Evolutionary conservation across 2,329 filamentous ascomycete species (phyloP).

Genomic region (Aureobasidium pullulans): DNA sequence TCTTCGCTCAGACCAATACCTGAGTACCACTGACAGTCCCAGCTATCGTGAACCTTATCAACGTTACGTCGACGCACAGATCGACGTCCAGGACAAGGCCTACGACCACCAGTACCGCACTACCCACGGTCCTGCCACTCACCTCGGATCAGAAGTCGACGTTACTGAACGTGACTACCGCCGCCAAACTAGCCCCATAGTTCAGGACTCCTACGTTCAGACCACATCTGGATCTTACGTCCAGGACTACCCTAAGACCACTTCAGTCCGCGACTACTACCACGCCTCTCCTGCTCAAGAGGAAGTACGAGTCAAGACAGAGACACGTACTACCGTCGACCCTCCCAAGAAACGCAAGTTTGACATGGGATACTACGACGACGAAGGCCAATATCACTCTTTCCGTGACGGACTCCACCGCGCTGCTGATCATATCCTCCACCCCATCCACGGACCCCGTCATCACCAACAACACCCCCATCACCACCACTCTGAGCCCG

Average conservation of each 20-base stretch:
- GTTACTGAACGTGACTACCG: constrained; percentile 42
- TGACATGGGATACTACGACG: constrained; percentile 77
- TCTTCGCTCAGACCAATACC: constrained; percentile 7
- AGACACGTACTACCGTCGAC: constrained; percentile 47
- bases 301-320: constrained; percentile 44
- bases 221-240: constrained; percentile 20
- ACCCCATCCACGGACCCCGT: constrained; percentile 51
- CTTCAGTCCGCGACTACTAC: constrained; percentile 31
- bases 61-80: constrained; percentile 56
- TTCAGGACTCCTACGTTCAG: constrained; percentile 30
- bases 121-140: constrained; percentile 42
- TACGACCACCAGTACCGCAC: constrained; percentile 41
- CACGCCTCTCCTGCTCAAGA: constrained; percentile 30
- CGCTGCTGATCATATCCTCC: constrained; percentile 57
- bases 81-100: constrained; percentile 54
- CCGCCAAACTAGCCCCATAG: constrained; percentile 30
- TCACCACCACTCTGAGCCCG: constrained; percentile 27
- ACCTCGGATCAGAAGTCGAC: constrained; percentile 52
- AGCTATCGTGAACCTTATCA: constrained; percentile 51
- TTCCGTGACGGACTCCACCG: constrained; percentile 64
- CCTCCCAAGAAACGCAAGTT: constrained; percentile 39
- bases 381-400: constrained; percentile 68
- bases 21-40: constrained; percentile 4
- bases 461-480: constrained; percentile 45
- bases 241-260: constrained; percentile 25